A percentile compares a stretch with the other conserved stretches of the same genome.
These are phyloP conservation scores for Solanum lycopersicoides DNA, from an alignment of 257 asterid genomes.

Conservation along the genomic window DNA sequence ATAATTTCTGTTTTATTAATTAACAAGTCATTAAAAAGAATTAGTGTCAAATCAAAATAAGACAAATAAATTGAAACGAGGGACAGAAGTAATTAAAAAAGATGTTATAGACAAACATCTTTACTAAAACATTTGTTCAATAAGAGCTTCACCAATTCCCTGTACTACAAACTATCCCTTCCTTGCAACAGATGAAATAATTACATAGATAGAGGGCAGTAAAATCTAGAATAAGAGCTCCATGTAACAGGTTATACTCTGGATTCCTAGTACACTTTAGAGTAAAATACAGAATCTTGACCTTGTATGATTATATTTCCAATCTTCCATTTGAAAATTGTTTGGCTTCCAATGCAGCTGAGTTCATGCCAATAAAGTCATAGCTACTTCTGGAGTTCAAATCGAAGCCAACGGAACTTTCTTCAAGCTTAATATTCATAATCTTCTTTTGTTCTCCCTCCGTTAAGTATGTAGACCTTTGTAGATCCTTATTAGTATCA, in stretches of 20 bases:
- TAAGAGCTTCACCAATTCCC: background rate
- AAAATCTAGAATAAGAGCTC: background rate
- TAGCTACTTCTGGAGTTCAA: slow-evolving; percentile 56
- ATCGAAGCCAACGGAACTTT: slow-evolving; percentile 49
- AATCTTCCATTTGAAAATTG: slow-evolving; percentile 3
- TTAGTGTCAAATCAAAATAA: no score
- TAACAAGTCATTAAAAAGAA: background rate
- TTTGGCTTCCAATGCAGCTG: slow-evolving; percentile 27
- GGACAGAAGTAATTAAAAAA: background rate
- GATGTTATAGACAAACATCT: background rate
- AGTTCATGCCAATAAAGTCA: slow-evolving; percentile 45
- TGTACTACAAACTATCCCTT: background rate
- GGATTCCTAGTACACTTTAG: background rate
- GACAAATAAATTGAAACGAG: background rate
- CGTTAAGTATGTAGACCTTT: slow-evolving; percentile 7
- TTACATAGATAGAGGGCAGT: background rate
- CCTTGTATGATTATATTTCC: background rate
- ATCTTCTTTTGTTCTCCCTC: slow-evolving; percentile 18
- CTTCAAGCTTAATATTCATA: slow-evolving; percentile 38
- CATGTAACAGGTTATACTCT: background rate
- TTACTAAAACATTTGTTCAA: background rate
- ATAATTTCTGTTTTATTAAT: background rate
- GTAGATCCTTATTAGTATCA: slow-evolving; percentile 4
- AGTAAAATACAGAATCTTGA: background rate
- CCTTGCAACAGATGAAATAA: background rate